Evolutionary conservation across 768 basidiomycete species (phyloP), one percentile per base, ranked within the genome.

Genomic region (Boletus pseudopeckii): DNA sequence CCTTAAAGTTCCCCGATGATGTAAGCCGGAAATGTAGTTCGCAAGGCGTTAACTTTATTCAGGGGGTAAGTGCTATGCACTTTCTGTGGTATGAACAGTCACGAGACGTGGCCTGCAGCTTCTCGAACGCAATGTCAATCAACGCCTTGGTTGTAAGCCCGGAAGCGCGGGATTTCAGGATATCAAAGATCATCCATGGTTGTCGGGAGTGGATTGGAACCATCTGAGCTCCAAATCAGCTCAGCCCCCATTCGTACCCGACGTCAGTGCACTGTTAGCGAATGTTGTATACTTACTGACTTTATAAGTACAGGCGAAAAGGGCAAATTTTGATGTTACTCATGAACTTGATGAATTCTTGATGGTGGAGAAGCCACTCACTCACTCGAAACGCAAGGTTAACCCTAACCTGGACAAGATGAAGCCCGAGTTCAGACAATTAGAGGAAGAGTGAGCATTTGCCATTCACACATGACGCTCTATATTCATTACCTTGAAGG

Each of bases 331-430:
- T 71, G 96, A 99, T 67, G 88, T 97, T 36, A 85, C 92, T 34
- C 94, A 98, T 65, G 97, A 98, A 74, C 81, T 99, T 10, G 95
- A 99, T 68, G 97, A 99, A 70, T 89, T 98, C 64, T 72, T 99
- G 65, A 83, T 98, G 80, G 95, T 95, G 48, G 96, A 98, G 74
- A 98, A 98, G 69, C 96, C 96, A n/a, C 74, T 98, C 51, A 97
- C 92, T 52, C 93, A 95, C 57, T 79, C 89, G 42, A 97, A 93
- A 71, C 86, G 97, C 34, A 98, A 96, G 66, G 85, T 83, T 32
- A 90, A 92, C 59, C 77, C 81, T 32, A 92, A 97, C 72, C 68
- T 90, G 11, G 90, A 90, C 59, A 88, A 88, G 70, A 83, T 98
- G 79, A 91, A 88, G 65, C 88, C 92, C 20, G 97, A 98, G 68